Percentiles rank a stretch among this genome's conserved stretches.
Evolutionary conservation across 2,329 filamentous ascomycete genomes (phyloP).

Genomic region (Cercospora brassicicola): DNA sequence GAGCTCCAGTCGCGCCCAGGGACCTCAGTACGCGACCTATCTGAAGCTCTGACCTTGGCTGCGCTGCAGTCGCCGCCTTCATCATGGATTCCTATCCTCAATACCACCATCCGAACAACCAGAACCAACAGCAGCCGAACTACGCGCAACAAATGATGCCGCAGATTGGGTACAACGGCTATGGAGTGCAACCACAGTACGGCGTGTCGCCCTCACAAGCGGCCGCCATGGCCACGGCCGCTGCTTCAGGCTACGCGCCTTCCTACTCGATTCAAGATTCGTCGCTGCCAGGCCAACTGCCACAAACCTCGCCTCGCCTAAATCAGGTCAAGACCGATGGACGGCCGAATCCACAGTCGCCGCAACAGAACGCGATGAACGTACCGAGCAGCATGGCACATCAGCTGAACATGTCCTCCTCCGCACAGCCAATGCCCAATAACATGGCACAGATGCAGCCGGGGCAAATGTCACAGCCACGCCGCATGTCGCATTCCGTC

Average conservation of each 20-base stretch:
- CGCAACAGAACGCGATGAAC: constrained; percentile 63
- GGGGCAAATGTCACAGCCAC: constrained; percentile 45
- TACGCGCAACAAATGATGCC: constrained; percentile 55
- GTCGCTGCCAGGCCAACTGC: constrained; percentile 63
- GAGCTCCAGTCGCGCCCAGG: constrained; percentile 10
- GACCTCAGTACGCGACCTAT: constrained; percentile 13
- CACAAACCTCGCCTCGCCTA: constrained; percentile 73
- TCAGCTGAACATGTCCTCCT: constrained; percentile 50
- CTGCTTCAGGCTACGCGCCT: constrained; percentile 73
- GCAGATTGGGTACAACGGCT: constrained; percentile 77
- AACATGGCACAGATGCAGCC: constrained; percentile 45
- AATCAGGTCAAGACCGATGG: constrained; percentile 63
- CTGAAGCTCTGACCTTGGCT: constrained; percentile 23
- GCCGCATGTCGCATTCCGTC: constrained; percentile 72
- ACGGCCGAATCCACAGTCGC: constrained; percentile 70
- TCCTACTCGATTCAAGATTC: constrained; percentile 70
- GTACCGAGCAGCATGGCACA: constrained; percentile 46
- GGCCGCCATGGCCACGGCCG: constrained; percentile 90
- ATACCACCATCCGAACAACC: constrained; percentile 57
- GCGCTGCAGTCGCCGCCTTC: constrained; percentile 30
- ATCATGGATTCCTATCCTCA: constrained; percentile 50
- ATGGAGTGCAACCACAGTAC: constrained; percentile 72
- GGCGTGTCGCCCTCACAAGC: constrained; percentile 80
- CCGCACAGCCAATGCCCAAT: constrained; percentile 59
- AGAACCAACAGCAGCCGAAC: constrained; percentile 64